These are phyloP conservation scores for Leishmania guyanensis DNA, from an alignment of 208 protist genomes.

Conservation along the genomic window DNA sequence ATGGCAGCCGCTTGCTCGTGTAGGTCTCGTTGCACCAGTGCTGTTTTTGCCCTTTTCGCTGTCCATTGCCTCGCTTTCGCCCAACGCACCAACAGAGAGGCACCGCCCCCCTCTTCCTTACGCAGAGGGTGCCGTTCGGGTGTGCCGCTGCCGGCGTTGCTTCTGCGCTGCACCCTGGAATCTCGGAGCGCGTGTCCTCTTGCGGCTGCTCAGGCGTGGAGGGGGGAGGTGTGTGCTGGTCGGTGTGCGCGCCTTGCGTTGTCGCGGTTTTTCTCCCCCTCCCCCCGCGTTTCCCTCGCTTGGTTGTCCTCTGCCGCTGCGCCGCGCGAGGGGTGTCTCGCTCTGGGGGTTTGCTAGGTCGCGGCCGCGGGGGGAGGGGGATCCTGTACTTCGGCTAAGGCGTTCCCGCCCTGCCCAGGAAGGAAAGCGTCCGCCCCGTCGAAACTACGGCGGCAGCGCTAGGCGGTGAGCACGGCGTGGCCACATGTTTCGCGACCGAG, in stretches of 20 bases:
- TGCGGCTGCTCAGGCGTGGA: too few relatives aligned
- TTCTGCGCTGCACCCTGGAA: not conserved
- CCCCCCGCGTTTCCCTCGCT: not conserved
- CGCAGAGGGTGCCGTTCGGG: not conserved
- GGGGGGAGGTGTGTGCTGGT: not conserved
- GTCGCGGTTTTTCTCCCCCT: not conserved
- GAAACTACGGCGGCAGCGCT: not conserved
- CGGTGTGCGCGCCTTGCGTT: not conserved
- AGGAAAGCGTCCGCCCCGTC: not conserved
- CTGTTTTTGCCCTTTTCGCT: not conserved
- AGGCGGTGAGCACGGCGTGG: not conserved
- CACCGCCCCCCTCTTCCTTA: not conserved
- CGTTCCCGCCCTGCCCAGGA: not conserved
- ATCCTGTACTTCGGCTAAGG: too few relatives aligned
- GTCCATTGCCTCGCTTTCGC: not conserved
- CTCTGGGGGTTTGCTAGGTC: not conserved
- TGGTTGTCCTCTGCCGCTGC: not conserved
- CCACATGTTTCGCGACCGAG: not conserved
- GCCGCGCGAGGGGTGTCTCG: too few relatives aligned
- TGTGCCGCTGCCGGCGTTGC: not conserved
- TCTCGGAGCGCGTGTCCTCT: too few relatives aligned
- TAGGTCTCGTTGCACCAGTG: not conserved
- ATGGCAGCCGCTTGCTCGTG: not conserved
- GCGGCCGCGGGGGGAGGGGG: too few relatives aligned
- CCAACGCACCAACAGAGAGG: not conserved